Evolutionary conservation across 1,284 basidiomycete species (phyloP), one percentile per base, ranked within the genome.

Genomic region (Flammula alnicola): DNA sequence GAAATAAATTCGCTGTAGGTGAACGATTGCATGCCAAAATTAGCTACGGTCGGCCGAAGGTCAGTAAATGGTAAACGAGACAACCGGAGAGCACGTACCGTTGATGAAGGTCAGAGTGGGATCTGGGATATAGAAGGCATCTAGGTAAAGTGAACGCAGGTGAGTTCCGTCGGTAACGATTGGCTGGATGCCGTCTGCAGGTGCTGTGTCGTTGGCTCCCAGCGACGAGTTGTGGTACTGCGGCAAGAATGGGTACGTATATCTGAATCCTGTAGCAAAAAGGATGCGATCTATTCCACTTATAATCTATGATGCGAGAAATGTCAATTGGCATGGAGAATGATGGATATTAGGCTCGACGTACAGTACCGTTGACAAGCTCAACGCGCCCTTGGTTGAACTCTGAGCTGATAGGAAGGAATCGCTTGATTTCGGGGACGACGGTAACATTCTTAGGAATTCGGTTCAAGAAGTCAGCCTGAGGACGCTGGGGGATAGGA

Each of bases 91-190:
- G 23, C 26, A 51, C 67, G 26, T 47, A 71, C 71, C 63, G 41
- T 70, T 68, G 20, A 72, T 60, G 49, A 79, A 77, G 0, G 68
- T 67, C 4, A 80, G 62, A 6, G 76, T 76, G 3, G 78, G 77
- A 47, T 79, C 75, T n/a, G 75, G 72, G 40, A 79, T 76, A 56
- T 73, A 79, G 57, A 78, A 72, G 0, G 72, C 57, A 50, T 78
- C 77, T 11, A 74, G 63, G 54, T 77, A 72, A 2, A 79, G 63
- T 6, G 76, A 71, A 4, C 72, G 71, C n/a, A 80, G 61, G 45
- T 73, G 70, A 1, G 63, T 67, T 23, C 78, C 77, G 53, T 77
- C 70, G 0, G 75, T 76, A n/a, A 79, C 67, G 27, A 80, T 65
- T 10, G 67, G 67, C 29, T 67, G 58, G 1, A 51, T 47, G 11